These are phyloP conservation scores for Candida gorgasii DNA, from an alignment of 805 yeast genomes.

Conservation along the genomic window DNA sequence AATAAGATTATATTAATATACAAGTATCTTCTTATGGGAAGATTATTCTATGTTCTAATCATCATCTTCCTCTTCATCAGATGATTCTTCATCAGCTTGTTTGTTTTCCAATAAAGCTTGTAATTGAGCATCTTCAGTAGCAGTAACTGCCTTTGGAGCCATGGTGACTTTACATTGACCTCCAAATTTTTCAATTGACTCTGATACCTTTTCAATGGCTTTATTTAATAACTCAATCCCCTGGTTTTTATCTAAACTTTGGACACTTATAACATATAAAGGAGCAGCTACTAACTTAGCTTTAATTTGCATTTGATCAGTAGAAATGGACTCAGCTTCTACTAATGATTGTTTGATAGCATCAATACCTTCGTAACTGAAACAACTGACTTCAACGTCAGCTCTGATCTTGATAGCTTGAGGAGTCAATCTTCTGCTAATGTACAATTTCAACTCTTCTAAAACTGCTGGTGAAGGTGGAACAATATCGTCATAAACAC, in stretches of 20 bases:
- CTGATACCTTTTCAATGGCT: conserved; percentile 77
- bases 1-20: conserved; percentile 4
- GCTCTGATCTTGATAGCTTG: conserved; percentile 98
- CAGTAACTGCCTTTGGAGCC: conserved; percentile 99
- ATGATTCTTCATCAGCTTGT: conserved; percentile 84
- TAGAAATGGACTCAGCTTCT: conserved; percentile 81
- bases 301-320: conserved; percentile 84
- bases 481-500: conserved; percentile 77
- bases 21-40: conserved; percentile 8
- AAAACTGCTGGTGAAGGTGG: conserved; percentile 74
- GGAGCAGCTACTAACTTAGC: conserved; percentile 98
- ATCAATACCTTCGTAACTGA: conserved; percentile 95
- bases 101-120: conserved; percentile 93
- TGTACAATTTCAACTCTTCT: conserved; percentile 83
- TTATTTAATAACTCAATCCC: conserved; percentile 78
- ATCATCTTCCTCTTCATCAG: conserved; percentile 71
- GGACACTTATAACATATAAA: conserved; percentile 87
- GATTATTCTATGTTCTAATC: too few species aligned
- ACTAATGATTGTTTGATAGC: conserved; percentile 89
- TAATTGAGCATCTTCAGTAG: conserved; percentile 96
- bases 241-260: conserved; percentile 85
- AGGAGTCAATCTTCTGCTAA: conserved; percentile 92
- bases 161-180: conserved; percentile 91
- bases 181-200: conserved; percentile 67
- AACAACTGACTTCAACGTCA: conserved; percentile 97